Conservation (phyloP, 805 yeast species). For the Cyberlindnera mississippiensis region DNA sequence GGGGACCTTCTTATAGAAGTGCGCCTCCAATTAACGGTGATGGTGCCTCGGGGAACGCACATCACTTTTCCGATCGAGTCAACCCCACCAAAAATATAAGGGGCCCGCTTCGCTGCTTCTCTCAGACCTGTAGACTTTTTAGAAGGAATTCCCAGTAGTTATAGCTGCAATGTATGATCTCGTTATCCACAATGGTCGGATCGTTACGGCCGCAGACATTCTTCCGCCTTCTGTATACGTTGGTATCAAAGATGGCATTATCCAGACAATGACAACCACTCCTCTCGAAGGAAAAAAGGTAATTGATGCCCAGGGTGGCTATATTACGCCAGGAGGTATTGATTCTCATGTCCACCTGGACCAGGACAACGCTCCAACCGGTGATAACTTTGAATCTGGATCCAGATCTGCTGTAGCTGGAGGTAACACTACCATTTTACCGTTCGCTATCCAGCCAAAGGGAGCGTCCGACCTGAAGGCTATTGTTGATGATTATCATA, state of each 20-base stretch:
- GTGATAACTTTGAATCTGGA: constrained; percentile 43
- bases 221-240: constrained; percentile 36
- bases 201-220: constrained; percentile 31
- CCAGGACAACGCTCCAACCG: constrained; percentile 38
- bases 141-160: no score
- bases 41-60: constrained; percentile 5
- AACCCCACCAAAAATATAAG: no score
- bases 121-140: no score
- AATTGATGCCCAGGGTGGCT: constrained; percentile 45
- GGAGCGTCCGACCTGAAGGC: constrained; percentile 28
- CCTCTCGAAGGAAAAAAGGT: constrained; percentile 25
- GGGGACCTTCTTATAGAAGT: neutral
- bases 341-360: constrained; percentile 48
- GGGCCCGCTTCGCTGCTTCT: no score
- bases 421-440: constrained; percentile 46
- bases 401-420: constrained; percentile 45
- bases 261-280: constrained; percentile 34
- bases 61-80: constrained; percentile 7
- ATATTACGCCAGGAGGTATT: constrained; percentile 48
- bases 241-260: constrained; percentile 39
- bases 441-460: constrained; percentile 43
- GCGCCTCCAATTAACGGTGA: no score
- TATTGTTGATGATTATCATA: constrained; percentile 32
- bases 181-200: constrained; percentile 30
- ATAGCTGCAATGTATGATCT: constrained; percentile 18